phyloP scores from a whole-genome alignment of 345 rosid genomes.

The Streptanthus diversifolius region DNA sequence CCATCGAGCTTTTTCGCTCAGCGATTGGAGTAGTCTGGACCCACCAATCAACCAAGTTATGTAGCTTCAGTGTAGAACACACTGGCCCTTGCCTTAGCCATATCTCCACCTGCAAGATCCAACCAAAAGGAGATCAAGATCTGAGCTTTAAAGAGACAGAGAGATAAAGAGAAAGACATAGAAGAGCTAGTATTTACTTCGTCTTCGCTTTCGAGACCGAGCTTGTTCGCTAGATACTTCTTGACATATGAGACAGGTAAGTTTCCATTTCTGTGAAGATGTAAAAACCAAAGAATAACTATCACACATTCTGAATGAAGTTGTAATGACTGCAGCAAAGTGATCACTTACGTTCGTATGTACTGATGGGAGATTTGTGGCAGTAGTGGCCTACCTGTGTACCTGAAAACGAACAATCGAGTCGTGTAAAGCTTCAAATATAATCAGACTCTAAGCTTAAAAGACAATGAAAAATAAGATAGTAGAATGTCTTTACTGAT shows the following conservation, averaged over 20 bases:
- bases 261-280: constrained; percentile 16
- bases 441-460: not conserved
- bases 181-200: not conserved
- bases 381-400: not conserved
- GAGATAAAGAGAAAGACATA: not conserved
- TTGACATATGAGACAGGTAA: constrained; percentile 3
- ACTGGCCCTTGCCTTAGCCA: constrained; percentile 41
- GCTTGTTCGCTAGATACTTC: constrained; percentile 3
- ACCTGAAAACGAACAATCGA: constrained; percentile 6
- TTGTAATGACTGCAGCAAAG: not conserved
- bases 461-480: not conserved
- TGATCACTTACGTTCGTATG: constrained; percentile 4
- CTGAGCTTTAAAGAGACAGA: not conserved
- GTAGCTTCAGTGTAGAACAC: constrained; percentile 35
- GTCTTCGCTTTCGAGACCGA: constrained; percentile 10
- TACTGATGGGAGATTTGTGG: not conserved
- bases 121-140: not conserved
- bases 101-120: constrained; percentile 48
- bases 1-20: constrained; percentile 23
- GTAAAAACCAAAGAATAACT: not conserved
- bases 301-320: not conserved
- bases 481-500: constrained; percentile 8
- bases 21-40: constrained; percentile 34
- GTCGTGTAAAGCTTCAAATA: not conserved
- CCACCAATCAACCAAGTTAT: constrained; percentile 43